Evolutionary conservation across 2,329 filamentous ascomycete genomes (phyloP).

Genomic region (Pseudopyricularia cyperi): DNA sequence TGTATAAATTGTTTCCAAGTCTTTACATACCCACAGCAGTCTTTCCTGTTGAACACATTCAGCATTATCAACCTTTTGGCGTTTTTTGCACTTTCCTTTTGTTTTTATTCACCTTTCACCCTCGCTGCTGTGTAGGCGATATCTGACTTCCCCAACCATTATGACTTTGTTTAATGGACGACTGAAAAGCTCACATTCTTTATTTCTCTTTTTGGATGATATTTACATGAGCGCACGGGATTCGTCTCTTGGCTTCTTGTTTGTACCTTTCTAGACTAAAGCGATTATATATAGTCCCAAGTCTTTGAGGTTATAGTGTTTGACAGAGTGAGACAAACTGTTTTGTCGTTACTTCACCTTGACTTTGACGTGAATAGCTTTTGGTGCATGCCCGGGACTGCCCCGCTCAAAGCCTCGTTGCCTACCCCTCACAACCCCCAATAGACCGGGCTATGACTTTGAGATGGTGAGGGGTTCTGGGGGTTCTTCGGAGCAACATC

Average conservation of each 20-base stretch:
- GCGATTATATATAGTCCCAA: neutral
- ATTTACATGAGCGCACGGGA: neutral
- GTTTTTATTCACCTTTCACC: neutral
- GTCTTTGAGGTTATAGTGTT: too few species aligned
- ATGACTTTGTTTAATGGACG: neutral
- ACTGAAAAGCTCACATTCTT: neutral
- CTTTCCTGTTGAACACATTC: neutral
- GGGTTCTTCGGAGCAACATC: neutral
- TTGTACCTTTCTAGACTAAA: neutral
- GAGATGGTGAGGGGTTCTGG: neutral
- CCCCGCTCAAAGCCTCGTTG: neutral
- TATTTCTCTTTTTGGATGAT: neutral
- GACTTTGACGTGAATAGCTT: too few species aligned
- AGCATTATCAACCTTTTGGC: neutral
- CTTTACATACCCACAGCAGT: neutral
- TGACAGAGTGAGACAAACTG: too few species aligned
- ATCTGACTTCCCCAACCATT: neutral
- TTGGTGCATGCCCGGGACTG: neutral
- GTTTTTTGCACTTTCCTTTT: neutral
- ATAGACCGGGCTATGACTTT: neutral
- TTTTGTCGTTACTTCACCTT: too few species aligned
- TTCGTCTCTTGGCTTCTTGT: neutral
- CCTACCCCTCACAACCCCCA: neutral
- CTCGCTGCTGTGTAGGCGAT: neutral
- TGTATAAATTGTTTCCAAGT: neutral